Conservation (phyloP, 192 early-diverging fungal genomes). For the Helicostylum pulchrum region DNA sequence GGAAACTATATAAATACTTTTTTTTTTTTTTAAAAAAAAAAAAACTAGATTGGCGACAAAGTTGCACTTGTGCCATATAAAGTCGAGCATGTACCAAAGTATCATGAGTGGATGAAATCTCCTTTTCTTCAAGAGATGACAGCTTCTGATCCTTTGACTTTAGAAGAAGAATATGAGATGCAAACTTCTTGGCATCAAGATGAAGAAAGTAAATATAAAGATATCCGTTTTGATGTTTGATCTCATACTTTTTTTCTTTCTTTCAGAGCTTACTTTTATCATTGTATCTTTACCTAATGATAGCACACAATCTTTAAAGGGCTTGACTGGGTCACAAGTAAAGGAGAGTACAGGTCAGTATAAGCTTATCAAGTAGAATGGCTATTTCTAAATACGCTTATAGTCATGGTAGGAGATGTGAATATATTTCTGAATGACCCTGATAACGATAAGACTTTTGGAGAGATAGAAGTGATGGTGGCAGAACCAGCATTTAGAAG, state of each 20-base stretch:
- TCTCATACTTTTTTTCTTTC: not conserved
- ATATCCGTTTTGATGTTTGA: not conserved
- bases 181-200: slow-evolving; percentile 86
- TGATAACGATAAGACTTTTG: slow-evolving; percentile 59
- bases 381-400: slow-evolving; percentile 2
- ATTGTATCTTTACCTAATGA: slow-evolving; percentile 38
- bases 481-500: slow-evolving; percentile 62
- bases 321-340: slow-evolving; percentile 30
- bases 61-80: slow-evolving; percentile 84
- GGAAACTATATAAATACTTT: not conserved
- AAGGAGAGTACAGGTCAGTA: slow-evolving; percentile 17
- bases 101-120: slow-evolving; percentile 96
- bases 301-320: slow-evolving; percentile 15
- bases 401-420: slow-evolving; percentile 90
- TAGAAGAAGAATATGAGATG: slow-evolving; percentile 96
- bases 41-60: slow-evolving; percentile 53
- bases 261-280: slow-evolving; percentile 72
- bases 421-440: slow-evolving; percentile 90
- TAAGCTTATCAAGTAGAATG: no score
- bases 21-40: not conserved
- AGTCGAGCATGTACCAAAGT: slow-evolving; percentile 77
- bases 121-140: slow-evolving; percentile 91
- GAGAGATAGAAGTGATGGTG: slow-evolving; percentile 95
- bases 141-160: slow-evolving; percentile 87
- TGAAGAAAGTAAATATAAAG: slow-evolving; percentile 57